phyloP scores from a whole-genome alignment of 768 basidiomycete species.

The Arthromyces matolae region DNA sequence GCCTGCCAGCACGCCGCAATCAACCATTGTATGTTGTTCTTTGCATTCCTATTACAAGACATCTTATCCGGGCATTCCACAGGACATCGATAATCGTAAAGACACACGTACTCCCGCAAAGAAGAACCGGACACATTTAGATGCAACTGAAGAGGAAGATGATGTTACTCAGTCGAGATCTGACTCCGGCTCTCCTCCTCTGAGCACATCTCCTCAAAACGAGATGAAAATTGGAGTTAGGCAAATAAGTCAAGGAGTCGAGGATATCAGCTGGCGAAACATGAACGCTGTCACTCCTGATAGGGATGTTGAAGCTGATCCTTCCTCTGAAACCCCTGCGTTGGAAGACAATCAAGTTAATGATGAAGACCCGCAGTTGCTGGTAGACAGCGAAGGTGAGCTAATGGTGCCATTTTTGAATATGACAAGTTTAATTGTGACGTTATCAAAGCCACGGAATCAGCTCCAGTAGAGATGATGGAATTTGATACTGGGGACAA shows the following conservation, averaged over 20 bases:
- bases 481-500: slow-evolving; percentile 56
- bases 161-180: slow-evolving; percentile 42
- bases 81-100: slow-evolving; percentile 46
- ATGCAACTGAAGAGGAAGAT: slow-evolving; percentile 62
- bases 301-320: slow-evolving; percentile 24
- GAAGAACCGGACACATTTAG: slow-evolving; percentile 67
- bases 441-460: slow-evolving; percentile 2
- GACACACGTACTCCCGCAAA: slow-evolving; percentile 65
- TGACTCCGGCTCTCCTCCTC: slow-evolving; percentile 41
- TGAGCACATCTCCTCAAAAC: slow-evolving; percentile 64
- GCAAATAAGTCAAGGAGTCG: slow-evolving; percentile 76
- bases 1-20: slow-evolving; percentile 50
- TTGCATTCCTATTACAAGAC: background rate
- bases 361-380: slow-evolving; percentile 3
- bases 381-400: slow-evolving; percentile 8
- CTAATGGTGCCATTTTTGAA: background rate
- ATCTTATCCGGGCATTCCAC: slow-evolving; percentile 4
- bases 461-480: slow-evolving; percentile 15
- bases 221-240: slow-evolving; percentile 70
- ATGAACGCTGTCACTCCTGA: slow-evolving; percentile 31
- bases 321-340: slow-evolving; percentile 7
- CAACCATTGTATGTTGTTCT: slow-evolving; percentile 31
- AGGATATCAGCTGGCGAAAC: slow-evolving; percentile 71
- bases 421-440: background rate
- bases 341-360: slow-evolving; percentile 8